Conservation (phyloP, 169 alveolate genomes). For the Besnoitia besnoiti region DNA sequence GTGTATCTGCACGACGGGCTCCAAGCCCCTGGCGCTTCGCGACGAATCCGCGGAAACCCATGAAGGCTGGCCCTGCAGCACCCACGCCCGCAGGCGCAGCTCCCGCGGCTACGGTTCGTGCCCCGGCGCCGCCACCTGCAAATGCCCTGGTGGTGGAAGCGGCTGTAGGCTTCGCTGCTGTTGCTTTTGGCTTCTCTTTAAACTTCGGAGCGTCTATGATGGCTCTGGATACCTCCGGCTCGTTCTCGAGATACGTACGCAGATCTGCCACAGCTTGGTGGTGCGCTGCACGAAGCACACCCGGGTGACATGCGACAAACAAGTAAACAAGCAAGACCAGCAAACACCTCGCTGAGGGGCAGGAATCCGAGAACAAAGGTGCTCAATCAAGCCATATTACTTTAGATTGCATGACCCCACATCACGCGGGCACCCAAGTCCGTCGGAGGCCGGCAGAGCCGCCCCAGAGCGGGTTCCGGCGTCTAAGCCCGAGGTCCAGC, state of each 20-base stretch:
- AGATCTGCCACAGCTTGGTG: not conserved
- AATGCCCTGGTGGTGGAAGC: not conserved
- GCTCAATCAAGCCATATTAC: too few species aligned
- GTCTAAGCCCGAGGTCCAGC: too few species aligned
- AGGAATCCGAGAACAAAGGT: too few species aligned
- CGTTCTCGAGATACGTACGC: not conserved
- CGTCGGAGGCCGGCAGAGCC: too few species aligned
- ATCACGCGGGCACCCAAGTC: too few species aligned
- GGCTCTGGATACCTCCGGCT: not conserved
- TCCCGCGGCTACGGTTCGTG: not conserved
- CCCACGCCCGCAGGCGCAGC: not conserved
- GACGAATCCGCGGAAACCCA: not conserved
- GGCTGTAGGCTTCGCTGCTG: not conserved
- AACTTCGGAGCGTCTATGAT: constrained; percentile 6
- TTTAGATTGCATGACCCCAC: too few species aligned
- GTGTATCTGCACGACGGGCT: not conserved
- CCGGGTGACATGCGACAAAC: not conserved
- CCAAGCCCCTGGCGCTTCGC: not conserved
- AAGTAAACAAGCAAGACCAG: too few species aligned
- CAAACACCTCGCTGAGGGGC: too few species aligned
- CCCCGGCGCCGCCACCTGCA: not conserved
- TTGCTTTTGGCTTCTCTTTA: not conserved
- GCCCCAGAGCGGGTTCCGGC: too few species aligned
- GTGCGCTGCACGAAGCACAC: not conserved
- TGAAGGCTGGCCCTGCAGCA: not conserved